Conservation (phyloP, 2,329 filamentous ascomycete species). For the Purpureocillium lavendulum region DNA sequence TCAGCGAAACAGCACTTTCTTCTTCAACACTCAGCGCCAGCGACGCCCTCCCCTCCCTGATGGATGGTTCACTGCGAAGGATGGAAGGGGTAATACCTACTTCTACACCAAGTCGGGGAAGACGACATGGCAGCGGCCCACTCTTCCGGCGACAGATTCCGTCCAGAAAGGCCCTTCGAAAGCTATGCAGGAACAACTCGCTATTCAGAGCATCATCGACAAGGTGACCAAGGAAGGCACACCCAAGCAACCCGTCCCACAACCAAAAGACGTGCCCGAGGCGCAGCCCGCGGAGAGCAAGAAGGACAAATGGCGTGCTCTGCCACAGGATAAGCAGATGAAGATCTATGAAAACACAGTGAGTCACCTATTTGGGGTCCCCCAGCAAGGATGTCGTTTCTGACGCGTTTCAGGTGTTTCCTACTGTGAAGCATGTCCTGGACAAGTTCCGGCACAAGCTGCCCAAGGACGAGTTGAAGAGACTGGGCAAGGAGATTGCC, state of each 20-base stretch:
- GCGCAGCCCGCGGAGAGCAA: slow-evolving; percentile 49
- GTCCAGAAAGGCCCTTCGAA: slow-evolving; percentile 58
- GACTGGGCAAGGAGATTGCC: slow-evolving; percentile 57
- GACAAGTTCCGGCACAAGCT: slow-evolving; percentile 84
- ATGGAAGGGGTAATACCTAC: slow-evolving; percentile 65
- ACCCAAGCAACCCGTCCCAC: slow-evolving; percentile 45
- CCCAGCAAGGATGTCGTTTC: background rate
- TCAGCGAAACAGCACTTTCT: slow-evolving; percentile 44
- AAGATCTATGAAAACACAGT: slow-evolving; percentile 93
- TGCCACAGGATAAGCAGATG: slow-evolving; percentile 78
- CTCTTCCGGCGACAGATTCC: slow-evolving; percentile 55
- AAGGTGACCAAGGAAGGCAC: slow-evolving; percentile 63
- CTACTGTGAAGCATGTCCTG: slow-evolving; percentile 76
- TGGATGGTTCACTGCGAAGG: slow-evolving; percentile 79
- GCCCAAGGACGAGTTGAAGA: slow-evolving; percentile 66
- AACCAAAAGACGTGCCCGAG: slow-evolving; percentile 55
- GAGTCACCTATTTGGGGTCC: slow-evolving; percentile 25
- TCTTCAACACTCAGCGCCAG: slow-evolving; percentile 37
- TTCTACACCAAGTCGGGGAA: slow-evolving; percentile 75
- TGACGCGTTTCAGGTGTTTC: slow-evolving; percentile 55
- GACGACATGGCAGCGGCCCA: slow-evolving; percentile 78
- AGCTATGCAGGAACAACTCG: slow-evolving; percentile 55
- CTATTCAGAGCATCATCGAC: slow-evolving; percentile 78
- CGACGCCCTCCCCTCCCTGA: slow-evolving; percentile 58
- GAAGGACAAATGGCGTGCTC: slow-evolving; percentile 62